These are phyloP conservation scores for Mychonastes homosphaera DNA, from an alignment of 139 green algal species.

Conservation along the genomic window DNA sequence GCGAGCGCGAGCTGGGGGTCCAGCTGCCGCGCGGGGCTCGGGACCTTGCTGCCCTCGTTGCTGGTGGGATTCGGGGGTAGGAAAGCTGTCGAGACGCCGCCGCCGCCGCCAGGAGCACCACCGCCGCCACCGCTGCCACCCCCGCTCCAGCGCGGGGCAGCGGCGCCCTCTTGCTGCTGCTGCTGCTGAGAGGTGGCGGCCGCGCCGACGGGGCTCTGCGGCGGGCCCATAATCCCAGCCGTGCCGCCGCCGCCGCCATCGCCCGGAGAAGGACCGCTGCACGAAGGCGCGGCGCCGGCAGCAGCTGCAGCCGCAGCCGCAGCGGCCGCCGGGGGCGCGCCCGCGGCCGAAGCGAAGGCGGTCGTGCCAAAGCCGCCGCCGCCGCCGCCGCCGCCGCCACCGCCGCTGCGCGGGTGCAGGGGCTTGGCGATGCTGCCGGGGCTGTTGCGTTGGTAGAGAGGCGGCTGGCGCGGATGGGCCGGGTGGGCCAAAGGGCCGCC, in stretches of 20 bases:
- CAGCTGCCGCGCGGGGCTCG: not conserved
- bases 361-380: not conserved
- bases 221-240: not conserved
- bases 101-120: no score
- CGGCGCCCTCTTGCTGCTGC: constrained; percentile 8
- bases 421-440: no score
- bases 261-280: not conserved
- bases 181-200: constrained; percentile 15
- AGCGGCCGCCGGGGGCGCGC: not conserved
- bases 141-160: not conserved
- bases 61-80: not conserved
- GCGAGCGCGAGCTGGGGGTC: not conserved
- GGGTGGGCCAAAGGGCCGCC: not conserved
- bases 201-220: not conserved
- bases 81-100: constrained; percentile 10
- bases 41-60: not conserved
- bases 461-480: no score
- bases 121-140: no score
- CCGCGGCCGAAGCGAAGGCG: not conserved
- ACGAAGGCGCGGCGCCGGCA: no score
- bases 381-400: not conserved
- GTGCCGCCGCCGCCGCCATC: not conserved
- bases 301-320: no score
- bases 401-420: not conserved
- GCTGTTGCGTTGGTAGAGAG: no score